Evolutionary conservation across 2,329 filamentous ascomycete species (phyloP).

Genomic region (Penicillium concentricum): DNA sequence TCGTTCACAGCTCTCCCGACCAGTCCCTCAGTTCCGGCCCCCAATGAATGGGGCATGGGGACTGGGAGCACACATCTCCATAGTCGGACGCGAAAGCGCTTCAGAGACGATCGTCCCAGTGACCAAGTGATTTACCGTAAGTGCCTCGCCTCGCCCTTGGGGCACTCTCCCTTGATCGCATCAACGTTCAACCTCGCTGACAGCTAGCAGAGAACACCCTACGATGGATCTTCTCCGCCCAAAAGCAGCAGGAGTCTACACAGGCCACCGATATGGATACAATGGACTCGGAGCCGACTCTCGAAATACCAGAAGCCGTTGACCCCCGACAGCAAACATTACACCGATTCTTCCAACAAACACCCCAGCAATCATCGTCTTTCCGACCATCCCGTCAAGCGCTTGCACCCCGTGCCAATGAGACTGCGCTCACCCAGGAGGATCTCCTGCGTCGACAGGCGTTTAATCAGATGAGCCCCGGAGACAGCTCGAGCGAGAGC

Average conservation of each 20-base stretch:
- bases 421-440: conserved; percentile 16
- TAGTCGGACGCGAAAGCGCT: conserved; percentile 59
- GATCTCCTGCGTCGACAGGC: conserved; percentile 21
- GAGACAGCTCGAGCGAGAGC: conserved; percentile 20
- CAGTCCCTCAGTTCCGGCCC: conserved; percentile 12
- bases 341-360: conserved; percentile 40
- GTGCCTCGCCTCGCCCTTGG: conserved; percentile 9
- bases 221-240: conserved; percentile 43
- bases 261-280: conserved; percentile 20
- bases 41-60: conserved; percentile 25
- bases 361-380: conserved; percentile 15
- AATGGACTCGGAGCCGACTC: conserved; percentile 24
- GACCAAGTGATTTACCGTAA: conserved; percentile 57
- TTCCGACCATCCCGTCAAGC: conserved; percentile 21
- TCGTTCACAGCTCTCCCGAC: conserved; percentile 50
- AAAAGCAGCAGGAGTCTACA: conserved; percentile 29
- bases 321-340: conserved; percentile 44
- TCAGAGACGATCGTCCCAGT: conserved; percentile 58
- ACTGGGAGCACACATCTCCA: conserved; percentile 47
- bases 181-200: conserved; percentile 16
- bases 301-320: conserved; percentile 27
- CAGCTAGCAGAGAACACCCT: conserved; percentile 40
- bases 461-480: conserved; percentile 16
- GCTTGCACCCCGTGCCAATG: conserved; percentile 24
- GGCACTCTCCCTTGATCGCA: background rate